Percentiles rank a stretch among this genome's conserved stretches.
phyloP scores from a whole-genome alignment of 345 rosid species.

The Aegle marmelos region DNA sequence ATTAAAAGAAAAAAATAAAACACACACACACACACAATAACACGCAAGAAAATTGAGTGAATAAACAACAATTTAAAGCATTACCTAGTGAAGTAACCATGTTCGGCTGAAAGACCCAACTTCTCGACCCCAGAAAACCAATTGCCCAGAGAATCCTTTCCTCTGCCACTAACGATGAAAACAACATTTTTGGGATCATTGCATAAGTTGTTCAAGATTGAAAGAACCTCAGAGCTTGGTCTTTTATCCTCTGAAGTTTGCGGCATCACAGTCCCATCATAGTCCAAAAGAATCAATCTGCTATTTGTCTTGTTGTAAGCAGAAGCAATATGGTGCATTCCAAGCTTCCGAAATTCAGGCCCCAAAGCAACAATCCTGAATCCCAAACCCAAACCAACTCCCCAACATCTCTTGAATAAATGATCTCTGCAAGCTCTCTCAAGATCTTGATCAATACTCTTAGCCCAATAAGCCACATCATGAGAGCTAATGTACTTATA shows the following conservation, averaged over 20 bases:
- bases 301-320: slow-evolving; percentile 50
- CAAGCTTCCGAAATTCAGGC: slow-evolving; percentile 61
- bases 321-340: slow-evolving; percentile 43
- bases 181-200: slow-evolving; percentile 70
- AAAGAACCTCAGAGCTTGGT: slow-evolving; percentile 54
- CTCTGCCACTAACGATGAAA: slow-evolving; percentile 86
- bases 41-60: background rate
- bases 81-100: slow-evolving; percentile 78
- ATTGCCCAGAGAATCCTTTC: slow-evolving; percentile 57
- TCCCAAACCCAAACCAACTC: slow-evolving; percentile 67
- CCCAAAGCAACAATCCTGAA: slow-evolving; percentile 71
- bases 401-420: slow-evolving; percentile 66
- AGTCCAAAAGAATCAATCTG: slow-evolving; percentile 74
- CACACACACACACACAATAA: background rate
- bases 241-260: slow-evolving; percentile 46
- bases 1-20: background rate
- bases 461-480: slow-evolving; percentile 75
- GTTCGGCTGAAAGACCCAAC: slow-evolving; percentile 83
- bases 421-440: slow-evolving; percentile 77
- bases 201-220: slow-evolving; percentile 54
- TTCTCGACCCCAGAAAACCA: slow-evolving; percentile 70
- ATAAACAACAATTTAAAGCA: background rate
- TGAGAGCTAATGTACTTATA: slow-evolving; percentile 81
- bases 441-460: slow-evolving; percentile 70
- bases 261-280: slow-evolving; percentile 80